Evolutionary conservation across 352 stramenopile genomes (phyloP).

Genomic region (Discostella stelligera): DNA sequence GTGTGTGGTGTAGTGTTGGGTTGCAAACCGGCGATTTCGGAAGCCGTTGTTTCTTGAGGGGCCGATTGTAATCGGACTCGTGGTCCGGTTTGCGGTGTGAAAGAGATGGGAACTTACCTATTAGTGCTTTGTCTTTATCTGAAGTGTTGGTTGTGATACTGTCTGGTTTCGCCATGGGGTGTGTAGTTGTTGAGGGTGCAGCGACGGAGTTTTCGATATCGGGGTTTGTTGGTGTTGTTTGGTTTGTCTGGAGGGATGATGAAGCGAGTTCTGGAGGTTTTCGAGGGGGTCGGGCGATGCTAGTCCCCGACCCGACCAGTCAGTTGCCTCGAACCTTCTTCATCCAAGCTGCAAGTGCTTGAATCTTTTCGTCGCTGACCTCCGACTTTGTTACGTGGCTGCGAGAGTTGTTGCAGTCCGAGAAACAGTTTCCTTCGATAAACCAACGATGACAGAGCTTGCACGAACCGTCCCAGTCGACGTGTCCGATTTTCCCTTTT

Average conservation of each 20-base stretch:
- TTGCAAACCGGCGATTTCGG: no score
- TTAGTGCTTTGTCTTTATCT: not conserved
- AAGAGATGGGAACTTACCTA: no score
- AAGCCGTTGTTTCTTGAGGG: no score
- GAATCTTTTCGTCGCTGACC: not conserved
- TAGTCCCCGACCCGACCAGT: slow-evolving; percentile 5
- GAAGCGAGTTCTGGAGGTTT: not conserved
- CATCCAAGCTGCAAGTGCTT: not conserved
- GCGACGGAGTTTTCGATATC: no score
- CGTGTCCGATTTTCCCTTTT: not conserved
- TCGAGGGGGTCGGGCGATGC: not conserved
- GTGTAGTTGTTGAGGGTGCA: no score
- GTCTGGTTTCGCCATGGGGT: no score
- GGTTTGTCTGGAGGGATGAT: not conserved
- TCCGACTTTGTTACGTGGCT: not conserved
- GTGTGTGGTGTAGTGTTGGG: no score
- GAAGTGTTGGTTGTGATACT: not conserved
- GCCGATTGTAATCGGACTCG: no score
- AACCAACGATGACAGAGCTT: no score
- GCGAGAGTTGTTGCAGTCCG: not conserved
- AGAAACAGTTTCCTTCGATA: no score
- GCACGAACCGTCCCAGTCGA: not conserved
- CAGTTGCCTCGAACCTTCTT: not conserved
- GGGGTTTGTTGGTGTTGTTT: not conserved
- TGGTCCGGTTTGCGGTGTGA: no score